phyloP scores from a whole-genome alignment of 768 basidiomycete species.

The Chalciporus piperatus region DNA sequence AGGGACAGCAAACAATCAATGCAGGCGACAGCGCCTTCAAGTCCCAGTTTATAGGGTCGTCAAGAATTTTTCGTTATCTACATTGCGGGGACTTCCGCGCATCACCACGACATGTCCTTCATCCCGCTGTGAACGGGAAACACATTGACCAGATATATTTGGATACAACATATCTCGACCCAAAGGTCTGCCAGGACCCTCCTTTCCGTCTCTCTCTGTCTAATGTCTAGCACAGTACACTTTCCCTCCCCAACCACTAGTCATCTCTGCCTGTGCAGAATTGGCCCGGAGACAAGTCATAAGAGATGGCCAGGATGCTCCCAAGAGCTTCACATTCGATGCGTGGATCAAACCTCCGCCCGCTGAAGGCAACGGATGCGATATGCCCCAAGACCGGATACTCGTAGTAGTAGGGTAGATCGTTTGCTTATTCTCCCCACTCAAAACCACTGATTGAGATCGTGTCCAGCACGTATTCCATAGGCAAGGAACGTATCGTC shows the following conservation, averaged over 20 bases:
- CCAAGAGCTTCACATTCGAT: slow-evolving; percentile 42
- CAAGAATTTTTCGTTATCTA: slow-evolving; percentile 76
- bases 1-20: slow-evolving; percentile 85
- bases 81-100: slow-evolving; percentile 96
- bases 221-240: slow-evolving; percentile 57
- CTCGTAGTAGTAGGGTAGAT: slow-evolving; percentile 74
- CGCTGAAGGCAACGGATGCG: slow-evolving; percentile 31
- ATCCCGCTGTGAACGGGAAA: slow-evolving; percentile 81
- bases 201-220: background rate
- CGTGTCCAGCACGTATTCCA: slow-evolving; percentile 81
- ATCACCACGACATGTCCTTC: slow-evolving; percentile 81
- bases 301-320: slow-evolving; percentile 32
- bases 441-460: background rate
- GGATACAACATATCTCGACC: slow-evolving; percentile 94
- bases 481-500: slow-evolving; percentile 96
- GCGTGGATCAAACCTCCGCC: slow-evolving; percentile 44
- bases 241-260: slow-evolving; percentile 93
- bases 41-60: slow-evolving; percentile 67
- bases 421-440: background rate
- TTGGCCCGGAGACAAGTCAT: slow-evolving; percentile 59
- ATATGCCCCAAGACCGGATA: slow-evolving; percentile 36
- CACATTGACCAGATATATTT: slow-evolving; percentile 85
- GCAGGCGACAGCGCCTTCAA: slow-evolving; percentile 82
- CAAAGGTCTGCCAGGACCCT: slow-evolving; percentile 50
- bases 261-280: slow-evolving; percentile 89